Conservation (phyloP, 768 basidiomycete genomes). For the Dendrothele bispora region DNA sequence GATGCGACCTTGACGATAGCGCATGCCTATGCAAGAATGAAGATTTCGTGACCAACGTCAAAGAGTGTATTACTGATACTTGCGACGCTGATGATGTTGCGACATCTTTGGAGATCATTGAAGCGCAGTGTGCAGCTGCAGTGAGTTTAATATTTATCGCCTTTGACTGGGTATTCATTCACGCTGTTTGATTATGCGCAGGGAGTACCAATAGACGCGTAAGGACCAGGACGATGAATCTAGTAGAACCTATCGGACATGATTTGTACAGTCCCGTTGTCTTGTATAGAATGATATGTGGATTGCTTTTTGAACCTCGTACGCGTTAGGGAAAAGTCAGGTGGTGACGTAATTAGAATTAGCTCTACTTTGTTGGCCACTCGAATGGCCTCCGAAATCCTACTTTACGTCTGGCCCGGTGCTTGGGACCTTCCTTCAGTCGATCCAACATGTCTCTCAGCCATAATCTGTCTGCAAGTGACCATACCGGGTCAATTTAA, state of each 20-base stretch:
- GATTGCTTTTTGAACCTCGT: too few relatives aligned
- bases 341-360: too few relatives aligned
- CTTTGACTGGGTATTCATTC: too few relatives aligned
- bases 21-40: not conserved
- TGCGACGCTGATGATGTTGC: not conserved
- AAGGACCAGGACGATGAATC: too few relatives aligned
- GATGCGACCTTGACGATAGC: not conserved
- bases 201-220: too few relatives aligned
- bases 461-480: conserved; percentile 68
- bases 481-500: conserved; percentile 67
- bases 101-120: not conserved
- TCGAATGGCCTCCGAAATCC: not conserved
- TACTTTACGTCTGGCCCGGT: conserved; percentile 64
- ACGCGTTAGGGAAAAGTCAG: too few relatives aligned
- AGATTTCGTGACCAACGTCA: not conserved
- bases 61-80: not conserved
- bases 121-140: not conserved
- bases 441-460: conserved; percentile 64
- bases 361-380: too few relatives aligned
- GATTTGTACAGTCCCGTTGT: too few relatives aligned
- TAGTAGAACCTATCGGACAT: too few relatives aligned
- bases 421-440: conserved; percentile 65
- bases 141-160: too few relatives aligned
- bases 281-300: too few relatives aligned
- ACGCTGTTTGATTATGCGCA: too few relatives aligned